Percentiles rank a stretch among this genome's conserved stretches.
Conservation (phyloP, 345 rosid species). For the Noccaea bulbosa region DNA sequence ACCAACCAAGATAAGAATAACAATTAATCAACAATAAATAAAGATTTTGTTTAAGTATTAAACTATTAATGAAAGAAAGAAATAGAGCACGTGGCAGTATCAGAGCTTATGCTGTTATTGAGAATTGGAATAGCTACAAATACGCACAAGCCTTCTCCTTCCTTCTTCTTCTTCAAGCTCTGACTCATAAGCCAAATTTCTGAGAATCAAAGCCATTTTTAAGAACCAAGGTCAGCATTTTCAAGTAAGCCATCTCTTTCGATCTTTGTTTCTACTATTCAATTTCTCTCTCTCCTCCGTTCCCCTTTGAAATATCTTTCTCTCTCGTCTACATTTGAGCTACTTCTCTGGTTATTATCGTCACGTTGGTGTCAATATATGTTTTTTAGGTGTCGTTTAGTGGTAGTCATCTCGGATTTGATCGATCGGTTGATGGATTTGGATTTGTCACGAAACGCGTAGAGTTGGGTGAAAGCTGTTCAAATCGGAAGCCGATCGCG, state of each 20-base stretch:
- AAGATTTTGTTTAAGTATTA: neutral
- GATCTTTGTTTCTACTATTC: neutral
- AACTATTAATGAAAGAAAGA: neutral
- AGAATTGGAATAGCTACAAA: slow-evolving; percentile 44
- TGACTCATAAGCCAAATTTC: slow-evolving; percentile 18
- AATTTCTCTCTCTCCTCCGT: neutral
- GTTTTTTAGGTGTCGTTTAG: slow-evolving; percentile 19
- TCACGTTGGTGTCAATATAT: neutral
- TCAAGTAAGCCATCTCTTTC: slow-evolving; percentile 13
- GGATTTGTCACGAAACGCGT: slow-evolving; percentile 23
- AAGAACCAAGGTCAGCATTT: slow-evolving; percentile 39
- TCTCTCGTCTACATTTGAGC: slow-evolving; percentile 22
- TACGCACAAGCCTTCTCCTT: slow-evolving; percentile 28
- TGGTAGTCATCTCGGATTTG: slow-evolving; percentile 8
- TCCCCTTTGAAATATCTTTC: slow-evolving; percentile 9
- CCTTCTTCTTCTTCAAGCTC: slow-evolving; percentile 20
- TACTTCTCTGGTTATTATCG: slow-evolving; percentile 21
- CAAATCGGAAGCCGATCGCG: slow-evolving; percentile 54
- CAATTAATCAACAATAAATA: neutral
- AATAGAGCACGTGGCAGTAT: slow-evolving; percentile 36
- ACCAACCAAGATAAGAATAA: slow-evolving; percentile 22
- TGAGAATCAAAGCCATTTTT: slow-evolving; percentile 19
- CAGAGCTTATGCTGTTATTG: slow-evolving; percentile 1
- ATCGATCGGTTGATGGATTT: slow-evolving; percentile 16
- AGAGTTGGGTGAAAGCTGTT: slow-evolving; percentile 34